These are phyloP conservation scores for Suillus ampliporus DNA, from an alignment of 768 basidiomycete genomes.

Conservation along the genomic window DNA sequence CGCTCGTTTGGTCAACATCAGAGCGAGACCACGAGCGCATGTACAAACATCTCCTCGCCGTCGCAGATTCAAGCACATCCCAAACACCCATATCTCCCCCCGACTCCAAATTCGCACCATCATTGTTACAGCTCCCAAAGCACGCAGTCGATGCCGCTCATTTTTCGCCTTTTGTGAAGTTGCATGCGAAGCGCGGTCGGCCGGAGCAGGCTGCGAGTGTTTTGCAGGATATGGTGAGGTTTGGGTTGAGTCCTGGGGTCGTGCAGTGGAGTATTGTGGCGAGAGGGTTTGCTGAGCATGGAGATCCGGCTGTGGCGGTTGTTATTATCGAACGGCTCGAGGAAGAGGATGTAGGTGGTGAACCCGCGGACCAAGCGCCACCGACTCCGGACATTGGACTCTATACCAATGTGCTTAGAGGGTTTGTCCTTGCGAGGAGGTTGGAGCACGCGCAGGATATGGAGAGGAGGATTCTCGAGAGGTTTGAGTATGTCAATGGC, in stretches of 20 bases:
- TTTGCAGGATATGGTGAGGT: conserved; percentile 56
- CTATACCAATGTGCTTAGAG: conserved; percentile 45
- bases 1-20: conserved; percentile 30
- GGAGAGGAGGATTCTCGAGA: conserved; percentile 27
- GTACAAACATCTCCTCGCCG: conserved; percentile 49
- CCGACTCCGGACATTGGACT: conserved; percentile 29
- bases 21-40: conserved; percentile 38
- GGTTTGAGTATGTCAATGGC: conserved; percentile 31
- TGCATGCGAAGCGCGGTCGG: conserved; percentile 39
- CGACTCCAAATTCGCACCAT: conserved; percentile 5
- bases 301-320: conserved; percentile 42
- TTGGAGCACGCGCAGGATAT: conserved; percentile 39
- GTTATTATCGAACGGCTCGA: conserved; percentile 51
- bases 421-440: conserved; percentile 39
- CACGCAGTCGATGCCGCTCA: conserved; percentile 41
- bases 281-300: conserved; percentile 48
- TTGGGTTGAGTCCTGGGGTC: conserved; percentile 50
- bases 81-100: not conserved
- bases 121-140: conserved; percentile 26
- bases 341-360: conserved; percentile 4
- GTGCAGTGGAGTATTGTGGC: conserved; percentile 58
- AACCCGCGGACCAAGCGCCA: not conserved
- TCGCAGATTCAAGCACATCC: conserved; percentile 14
- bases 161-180: conserved; percentile 61
- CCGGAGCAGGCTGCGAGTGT: conserved; percentile 43